Evolutionary conservation across 768 basidiomycete species (phyloP), one percentile per base, ranked within the genome.

Genomic region (Hysterangium stoloniferum): DNA sequence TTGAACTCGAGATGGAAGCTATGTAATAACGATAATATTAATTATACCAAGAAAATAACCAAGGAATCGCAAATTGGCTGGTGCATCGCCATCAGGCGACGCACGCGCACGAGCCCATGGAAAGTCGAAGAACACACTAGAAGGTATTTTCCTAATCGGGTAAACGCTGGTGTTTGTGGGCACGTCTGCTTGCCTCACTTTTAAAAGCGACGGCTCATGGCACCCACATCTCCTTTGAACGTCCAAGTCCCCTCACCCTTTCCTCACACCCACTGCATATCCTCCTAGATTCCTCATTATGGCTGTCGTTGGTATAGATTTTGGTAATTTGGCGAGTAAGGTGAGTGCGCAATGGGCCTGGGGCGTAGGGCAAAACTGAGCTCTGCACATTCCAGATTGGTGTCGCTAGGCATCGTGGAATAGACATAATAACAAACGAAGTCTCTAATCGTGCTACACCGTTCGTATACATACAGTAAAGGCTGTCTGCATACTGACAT

Each of bases 381-480:
- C 57, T 55, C 27, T 55, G 45, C 31, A 36, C 41, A 64, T 7
- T 57, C 3, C 46, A 89, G 90, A 93, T 97, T 65, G 93, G 93
- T 72, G 93, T 95, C 57, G 93, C 93, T 17, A 79, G 93, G 69
- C 85, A 89, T 70, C 79, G 90, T 63, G 95, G 95, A 59, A 95
- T 99, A 73, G 95, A 99, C 77, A 93, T 99, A 68, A 95, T 99
- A 73, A 75, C 82, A 54, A 99, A 99, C 68, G 95, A 99, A 66
- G 92, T 94, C 54, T 97, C 94, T 13, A 97, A 97, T 75, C 86
- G 96, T 49, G 79, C 84, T 13, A 98, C 94, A 22, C 95, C 95
- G 92, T 97, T 55, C 62, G 91, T 78, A 6, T 35, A 38, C 35
- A 22, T n/a, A n/a, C n/a, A n/a, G n/a, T n/a, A n/a, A 25, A 33